A percentile compares a stretch with the other conserved stretches of the same genome.
Conservation (phyloP, 352 stramenopile genomes). For the Pythium rishiriense region DNA sequence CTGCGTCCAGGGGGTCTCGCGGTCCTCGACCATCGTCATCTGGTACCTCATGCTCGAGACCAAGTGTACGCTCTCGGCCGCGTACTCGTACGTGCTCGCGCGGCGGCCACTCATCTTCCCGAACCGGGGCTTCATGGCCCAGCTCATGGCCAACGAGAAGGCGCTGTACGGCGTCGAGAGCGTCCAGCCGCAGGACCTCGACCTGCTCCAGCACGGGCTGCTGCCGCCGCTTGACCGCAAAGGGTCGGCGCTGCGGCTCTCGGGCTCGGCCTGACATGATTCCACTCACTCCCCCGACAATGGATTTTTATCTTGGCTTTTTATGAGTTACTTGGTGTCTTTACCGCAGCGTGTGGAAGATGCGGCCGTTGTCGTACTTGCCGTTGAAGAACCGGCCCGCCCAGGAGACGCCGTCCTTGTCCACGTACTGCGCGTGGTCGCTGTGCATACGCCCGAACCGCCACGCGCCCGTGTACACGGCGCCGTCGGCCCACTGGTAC, state of each 20-base stretch:
- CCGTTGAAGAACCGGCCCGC: conserved; percentile 72
- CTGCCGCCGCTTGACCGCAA: conserved; percentile 57
- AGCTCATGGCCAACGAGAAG: conserved; percentile 68
- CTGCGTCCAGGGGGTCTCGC: conserved; percentile 80
- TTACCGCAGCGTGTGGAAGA: conserved; percentile 79
- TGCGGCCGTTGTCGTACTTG: conserved; percentile 82
- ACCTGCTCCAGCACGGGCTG: conserved; percentile 66
- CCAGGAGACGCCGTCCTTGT: conserved; percentile 79
- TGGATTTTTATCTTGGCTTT: too few species aligned
- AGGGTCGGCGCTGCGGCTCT: conserved; percentile 53
- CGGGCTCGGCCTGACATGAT: conserved; percentile 25
- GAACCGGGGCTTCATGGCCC: conserved; percentile 78
- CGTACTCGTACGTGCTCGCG: conserved; percentile 80
- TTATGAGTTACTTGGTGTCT: background rate
- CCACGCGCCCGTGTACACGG: conserved; percentile 63
- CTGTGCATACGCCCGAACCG: conserved; percentile 73
- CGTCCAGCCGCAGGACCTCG: conserved; percentile 60
- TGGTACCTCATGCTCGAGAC: conserved; percentile 80
- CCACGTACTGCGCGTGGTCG: conserved; percentile 55
- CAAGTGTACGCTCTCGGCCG: conserved; percentile 68
- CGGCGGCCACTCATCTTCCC: conserved; percentile 77
- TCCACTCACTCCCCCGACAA: background rate
- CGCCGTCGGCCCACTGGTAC: conserved; percentile 74
- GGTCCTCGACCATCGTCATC: conserved; percentile 76
- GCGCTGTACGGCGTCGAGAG: conserved; percentile 71